These are phyloP conservation scores for Areca catechu DNA, from an alignment of 176 grass and related monocot species.

Conservation along the genomic window DNA sequence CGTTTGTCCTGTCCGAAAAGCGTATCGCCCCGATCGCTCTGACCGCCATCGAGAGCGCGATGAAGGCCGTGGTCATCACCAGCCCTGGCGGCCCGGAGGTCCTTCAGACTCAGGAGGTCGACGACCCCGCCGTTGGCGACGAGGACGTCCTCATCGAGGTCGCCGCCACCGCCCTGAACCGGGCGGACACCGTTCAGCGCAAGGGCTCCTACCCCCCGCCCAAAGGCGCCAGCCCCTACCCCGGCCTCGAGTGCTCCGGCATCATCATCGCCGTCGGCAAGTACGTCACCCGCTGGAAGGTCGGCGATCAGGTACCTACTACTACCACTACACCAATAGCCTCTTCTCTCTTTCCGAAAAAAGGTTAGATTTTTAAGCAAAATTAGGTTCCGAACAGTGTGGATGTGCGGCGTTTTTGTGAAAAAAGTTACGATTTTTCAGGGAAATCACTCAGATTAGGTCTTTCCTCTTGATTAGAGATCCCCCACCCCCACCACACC, in stretches of 20 bases:
- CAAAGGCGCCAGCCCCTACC: conserved; percentile 50
- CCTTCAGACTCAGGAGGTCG: conserved; percentile 51
- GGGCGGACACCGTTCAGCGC: conserved; percentile 65
- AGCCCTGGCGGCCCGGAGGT: conserved; percentile 55
- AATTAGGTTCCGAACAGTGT: too few relatives aligned
- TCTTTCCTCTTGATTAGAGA: too few relatives aligned
- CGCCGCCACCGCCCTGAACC: conserved; percentile 57
- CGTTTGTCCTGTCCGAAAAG: too few relatives aligned
- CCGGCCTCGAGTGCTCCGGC: conserved; percentile 75
- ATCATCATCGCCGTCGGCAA: conserved; percentile 50
- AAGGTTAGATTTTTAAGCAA: neutral
- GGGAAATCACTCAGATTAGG: too few relatives aligned
- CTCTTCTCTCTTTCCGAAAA: neutral
- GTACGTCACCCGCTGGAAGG: conserved; percentile 32
- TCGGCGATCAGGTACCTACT: conserved; percentile 47
- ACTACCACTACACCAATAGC: too few relatives aligned
- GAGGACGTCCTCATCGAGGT: conserved; percentile 65
- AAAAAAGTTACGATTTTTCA: too few relatives aligned
- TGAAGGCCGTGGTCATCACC: conserved; percentile 75
- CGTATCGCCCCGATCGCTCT: too few relatives aligned
- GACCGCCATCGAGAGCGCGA: neutral
- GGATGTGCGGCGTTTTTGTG: too few relatives aligned
- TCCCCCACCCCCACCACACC: too few relatives aligned
- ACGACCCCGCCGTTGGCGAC: conserved; percentile 32
- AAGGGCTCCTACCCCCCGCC: conserved; percentile 48